Evolutionary conservation across 768 basidiomycete genomes (phyloP), one percentile per base, ranked within the genome.

Genomic region (Butyriboletus loyo): DNA sequence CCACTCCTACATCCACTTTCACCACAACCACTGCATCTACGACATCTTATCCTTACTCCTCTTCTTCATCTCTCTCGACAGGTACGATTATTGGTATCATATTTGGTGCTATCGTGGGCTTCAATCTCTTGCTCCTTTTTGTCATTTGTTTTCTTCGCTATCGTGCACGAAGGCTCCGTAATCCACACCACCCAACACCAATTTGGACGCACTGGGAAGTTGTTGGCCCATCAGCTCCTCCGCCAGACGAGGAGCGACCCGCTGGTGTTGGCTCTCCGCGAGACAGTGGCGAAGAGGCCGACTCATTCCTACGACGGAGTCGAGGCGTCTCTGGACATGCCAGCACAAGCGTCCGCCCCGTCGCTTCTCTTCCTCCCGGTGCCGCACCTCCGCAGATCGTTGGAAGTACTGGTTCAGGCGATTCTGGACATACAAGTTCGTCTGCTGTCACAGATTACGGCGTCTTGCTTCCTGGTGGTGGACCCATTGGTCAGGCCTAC

Each of bases 261-360:
- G 73, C 75, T 11, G 86, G 83, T n/a, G 83, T 87, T 66, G 85
- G 85, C 31, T 83, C 83, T 24, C 85, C 87, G 1, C 75, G 85
- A 10, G 77, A 77, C 28, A 87, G 84, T 45, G 87, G 87, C 7
- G 86, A 86, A 61, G 87, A 87, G 64, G 73, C 69, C 3, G 86
- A 87, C 60, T 75, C 87, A 0, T 86, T 88, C 74, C 72, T 86
- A 5, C 77, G 73, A 47, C 71, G 66, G 1, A 73, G 72, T 52
- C 56, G 57, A 17, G 54, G 56, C 9, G 67, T 56, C 4, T 53
- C 62, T 2, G 56, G 56, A 19, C 55, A 46, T 35, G 41, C 21
- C 9, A 41, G 51, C 28, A 50, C 67, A 1, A 55, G 51, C 32
- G 41, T 57, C 30, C 65, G 59, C 21, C 58, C 52, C 4, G 58